phyloP scores from a whole-genome alignment of 345 rosid genomes.

The Sonneratia alba region DNA sequence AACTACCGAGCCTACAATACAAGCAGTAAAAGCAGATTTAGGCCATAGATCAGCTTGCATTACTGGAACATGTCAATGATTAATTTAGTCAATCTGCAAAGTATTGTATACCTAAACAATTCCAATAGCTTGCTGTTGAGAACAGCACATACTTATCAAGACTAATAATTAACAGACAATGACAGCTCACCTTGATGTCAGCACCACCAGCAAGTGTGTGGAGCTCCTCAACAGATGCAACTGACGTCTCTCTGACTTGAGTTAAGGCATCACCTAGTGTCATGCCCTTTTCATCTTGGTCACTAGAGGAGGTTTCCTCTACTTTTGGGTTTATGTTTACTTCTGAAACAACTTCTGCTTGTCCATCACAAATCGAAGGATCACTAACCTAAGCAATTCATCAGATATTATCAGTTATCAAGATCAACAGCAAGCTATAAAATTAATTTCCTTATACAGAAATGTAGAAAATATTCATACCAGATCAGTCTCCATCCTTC shows the following conservation, averaged over 20 bases:
- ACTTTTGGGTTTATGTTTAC: constrained; percentile 34
- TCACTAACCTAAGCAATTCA: constrained; percentile 38
- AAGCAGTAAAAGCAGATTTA: not conserved
- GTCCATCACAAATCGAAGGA: constrained; percentile 37
- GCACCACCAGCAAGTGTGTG: constrained; percentile 95
- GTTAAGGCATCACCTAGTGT: constrained; percentile 77
- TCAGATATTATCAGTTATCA: constrained; percentile 1
- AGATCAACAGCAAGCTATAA: not conserved
- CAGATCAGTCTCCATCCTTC: constrained; percentile 93
- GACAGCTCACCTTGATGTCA: constrained; percentile 75
- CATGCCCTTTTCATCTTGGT: constrained; percentile 55
- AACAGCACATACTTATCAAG: not conserved
- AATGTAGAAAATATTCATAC: constrained; percentile 25
- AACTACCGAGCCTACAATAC: not conserved
- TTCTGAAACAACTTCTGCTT: constrained; percentile 36
- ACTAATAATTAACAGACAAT: not conserved
- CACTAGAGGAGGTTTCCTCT: constrained; percentile 42
- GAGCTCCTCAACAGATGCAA: constrained; percentile 93
- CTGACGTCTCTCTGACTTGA: constrained; percentile 58
- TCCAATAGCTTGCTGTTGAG: not conserved
- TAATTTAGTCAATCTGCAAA: not conserved
- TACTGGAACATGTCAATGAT: not conserved
- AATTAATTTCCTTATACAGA: not conserved
- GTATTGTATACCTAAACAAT: not conserved
- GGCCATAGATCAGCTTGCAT: not conserved